These are phyloP conservation scores for Salix udensis DNA, from an alignment of 345 rosid species.

Conservation along the genomic window DNA sequence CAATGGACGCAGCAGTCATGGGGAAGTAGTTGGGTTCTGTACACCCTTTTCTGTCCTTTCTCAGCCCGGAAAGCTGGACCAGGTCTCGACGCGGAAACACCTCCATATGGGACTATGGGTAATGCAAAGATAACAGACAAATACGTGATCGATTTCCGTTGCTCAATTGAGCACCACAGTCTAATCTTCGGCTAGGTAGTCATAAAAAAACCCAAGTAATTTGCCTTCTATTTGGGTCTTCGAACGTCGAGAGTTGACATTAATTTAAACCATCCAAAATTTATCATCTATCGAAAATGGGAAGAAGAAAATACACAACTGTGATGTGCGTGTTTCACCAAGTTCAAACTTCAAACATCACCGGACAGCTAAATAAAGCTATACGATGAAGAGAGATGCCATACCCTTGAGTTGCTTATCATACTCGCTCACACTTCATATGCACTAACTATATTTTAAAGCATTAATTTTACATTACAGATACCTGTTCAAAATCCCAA, in stretches of 20 bases:
- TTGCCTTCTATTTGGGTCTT: no score
- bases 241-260: not conserved
- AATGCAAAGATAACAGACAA: no score
- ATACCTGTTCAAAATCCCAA: not conserved
- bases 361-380: not conserved
- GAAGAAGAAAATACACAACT: not conserved
- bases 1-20: not conserved
- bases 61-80: no score
- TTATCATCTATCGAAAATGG: not conserved
- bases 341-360: not conserved
- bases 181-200: no score
- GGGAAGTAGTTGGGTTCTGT: not conserved
- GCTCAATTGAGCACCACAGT: no score
- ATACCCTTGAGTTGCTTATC: not conserved
- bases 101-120: no score
- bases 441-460: not conserved
- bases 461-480: not conserved
- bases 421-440: not conserved
- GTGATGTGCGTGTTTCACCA: not conserved
- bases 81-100: no score
- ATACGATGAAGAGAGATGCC: not conserved
- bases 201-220: not conserved
- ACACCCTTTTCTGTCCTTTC: not conserved
- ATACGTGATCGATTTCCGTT: no score
- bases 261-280: not conserved